Base-by-base conservation (phyloP, 2,329 filamentous ascomycete genomes). In the Penicillium olsonii region DNA sequence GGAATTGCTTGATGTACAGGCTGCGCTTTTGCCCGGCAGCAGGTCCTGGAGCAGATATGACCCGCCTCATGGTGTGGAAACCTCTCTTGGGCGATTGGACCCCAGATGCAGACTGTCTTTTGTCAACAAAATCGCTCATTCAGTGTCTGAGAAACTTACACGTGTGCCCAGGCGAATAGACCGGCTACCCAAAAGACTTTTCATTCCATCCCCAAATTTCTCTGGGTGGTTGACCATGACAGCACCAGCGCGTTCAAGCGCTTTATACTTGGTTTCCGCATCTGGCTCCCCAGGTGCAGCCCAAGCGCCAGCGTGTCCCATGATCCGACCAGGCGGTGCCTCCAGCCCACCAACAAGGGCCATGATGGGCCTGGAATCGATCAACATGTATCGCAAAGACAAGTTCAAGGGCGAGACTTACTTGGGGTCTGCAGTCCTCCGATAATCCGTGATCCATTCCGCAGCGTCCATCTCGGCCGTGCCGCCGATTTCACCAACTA, bases 301-400 rank as follows among this genome's bases (percentile, higher is more conserved):
- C 75, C 88, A 89, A 12, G 88, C 88, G 37, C 88, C 88, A 9
- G 88, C 87, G 66, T 92, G 88, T 9, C 88, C 88, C 87, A 92
- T 91, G 37, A 90, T 79, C 18, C 81, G 79, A 12, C 84, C 84
- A 14, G 76, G 73, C 5, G 80, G 78, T n/a, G 85, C 85, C 54
- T 82, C 72, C 40, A 84, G 72, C 4, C 88, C 88, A 24, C 82
- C 87, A 22, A 92, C 77, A 5, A 90, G 74, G 39, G 84, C 88
- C 62, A 87, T 84, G 37, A 92, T 88, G 0, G 88, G 88, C 60
- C 84, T 87, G 50, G 24, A 14, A 8, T 14, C 12, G 20, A 43
- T 66, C 43, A 68, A 55, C 43, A 29, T 19, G 5, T 6, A n/a
- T 3, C 7, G 14, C 10, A n/a, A 39, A 22, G 10, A 2, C 14